Base-by-base conservation (phyloP, 306 rosid genomes). In the Prosopis cineraria region DNA sequence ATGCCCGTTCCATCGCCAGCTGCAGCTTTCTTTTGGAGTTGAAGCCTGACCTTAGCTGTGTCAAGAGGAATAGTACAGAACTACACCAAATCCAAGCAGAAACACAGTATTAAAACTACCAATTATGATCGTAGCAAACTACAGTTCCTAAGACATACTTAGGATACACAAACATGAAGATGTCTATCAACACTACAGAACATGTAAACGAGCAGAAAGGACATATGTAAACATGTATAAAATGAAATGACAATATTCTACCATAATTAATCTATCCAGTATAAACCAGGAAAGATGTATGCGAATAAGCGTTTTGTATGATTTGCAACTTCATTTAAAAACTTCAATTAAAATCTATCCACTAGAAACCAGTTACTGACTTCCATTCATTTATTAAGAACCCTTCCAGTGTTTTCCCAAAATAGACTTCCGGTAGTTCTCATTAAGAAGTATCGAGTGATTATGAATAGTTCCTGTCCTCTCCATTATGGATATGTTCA, bases 31-130 rank as follows among this genome's bases (percentile, higher is more conserved):
- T 83, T 91, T 76, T 93, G 99, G 25, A 96, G 94, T 81, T 96
- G 99, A 81, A 96, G 97, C 87, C 99, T 91, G 59, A 96, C 99
- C 85, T 96, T 96, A 48, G 99, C 99, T 12, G 89, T 90, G 75
- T 96, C 99, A 79, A 96, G 76, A 37, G 99, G 99, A 72, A 93
- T 89, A n/a, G 98, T 96, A 84, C 96, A 96, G 48, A 88, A 87
- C 99, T 96, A 84, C 88, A 78, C 17, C 48, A 68, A 78, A 70
- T 31, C 47, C 76, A 77, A 20, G 34, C 60, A 82, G n/a, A 82
- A 33, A 20, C 50, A 27, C 74, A 79, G 41, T 16, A 65, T 59
- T 53, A 50, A 70, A 87, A 68, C 27, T 33, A 66, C 31, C 44
- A 31, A 36, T 14, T 10, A 41, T 10, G 12, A 53, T 50, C 4